phyloP scores from a whole-genome alignment of 306 rosid genomes.

The Vigna nakashimae region DNA sequence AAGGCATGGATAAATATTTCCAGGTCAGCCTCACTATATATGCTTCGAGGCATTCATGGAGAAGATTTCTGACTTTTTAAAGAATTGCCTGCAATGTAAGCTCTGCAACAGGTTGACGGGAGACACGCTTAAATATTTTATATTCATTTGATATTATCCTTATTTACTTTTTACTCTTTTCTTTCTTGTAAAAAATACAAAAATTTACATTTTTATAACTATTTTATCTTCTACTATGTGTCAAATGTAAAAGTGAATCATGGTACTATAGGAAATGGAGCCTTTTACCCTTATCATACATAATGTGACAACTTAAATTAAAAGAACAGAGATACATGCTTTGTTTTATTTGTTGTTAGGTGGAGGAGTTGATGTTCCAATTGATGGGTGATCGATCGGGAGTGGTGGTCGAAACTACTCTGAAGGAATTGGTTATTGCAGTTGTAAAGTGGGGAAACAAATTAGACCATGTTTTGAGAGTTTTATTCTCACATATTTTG shows the following conservation, averaged over 20 bases:
- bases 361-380: constrained; percentile 95
- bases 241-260: no score
- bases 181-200: no score
- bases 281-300: constrained; percentile 58
- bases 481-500: constrained; percentile 68
- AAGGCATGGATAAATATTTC: constrained; percentile 93
- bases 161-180: no score
- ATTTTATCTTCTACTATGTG: no score
- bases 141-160: no score
- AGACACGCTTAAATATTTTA: neutral
- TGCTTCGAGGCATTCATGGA: constrained; percentile 99
- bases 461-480: constrained; percentile 75
- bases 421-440: constrained; percentile 81
- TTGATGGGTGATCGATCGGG: constrained; percentile 92
- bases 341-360: constrained; percentile 66
- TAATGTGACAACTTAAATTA: constrained; percentile 45
- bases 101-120: constrained; percentile 83
- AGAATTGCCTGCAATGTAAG: constrained; percentile 96
- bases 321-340: constrained; percentile 44
- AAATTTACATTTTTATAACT: no score
- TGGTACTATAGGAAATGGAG: constrained; percentile 66
- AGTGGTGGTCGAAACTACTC: constrained; percentile 90
- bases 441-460: constrained; percentile 90
- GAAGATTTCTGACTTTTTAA: constrained; percentile 96
- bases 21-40: constrained; percentile 99